Evolutionary conservation across 345 rosid species (phyloP).

Genomic region (Abelmoschus esculentus): DNA sequence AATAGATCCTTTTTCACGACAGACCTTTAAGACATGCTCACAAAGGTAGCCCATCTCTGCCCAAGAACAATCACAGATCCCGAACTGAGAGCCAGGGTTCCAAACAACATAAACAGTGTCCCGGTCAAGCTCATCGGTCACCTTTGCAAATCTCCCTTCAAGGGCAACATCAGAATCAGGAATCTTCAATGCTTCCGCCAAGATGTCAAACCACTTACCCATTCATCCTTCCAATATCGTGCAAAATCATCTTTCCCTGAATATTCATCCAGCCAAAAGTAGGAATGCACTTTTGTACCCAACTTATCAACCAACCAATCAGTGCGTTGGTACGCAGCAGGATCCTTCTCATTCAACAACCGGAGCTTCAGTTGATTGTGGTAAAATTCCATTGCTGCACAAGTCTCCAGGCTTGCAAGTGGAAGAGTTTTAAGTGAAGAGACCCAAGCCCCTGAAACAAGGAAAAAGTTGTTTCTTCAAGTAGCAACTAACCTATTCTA

Average conservation of each 20-base stretch:
- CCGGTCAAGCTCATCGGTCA: conserved; percentile 45
- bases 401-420: conserved; percentile 74
- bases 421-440: conserved; percentile 55
- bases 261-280: conserved; percentile 94
- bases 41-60: conserved; percentile 79
- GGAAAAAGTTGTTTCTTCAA: not conserved
- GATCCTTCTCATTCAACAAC: conserved; percentile 61
- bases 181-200: conserved; percentile 70
- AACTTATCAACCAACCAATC: conserved; percentile 96
- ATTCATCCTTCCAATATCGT: conserved; percentile 81
- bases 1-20: conserved; percentile 29
- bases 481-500: conserved; percentile 46
- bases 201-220: conserved; percentile 79
- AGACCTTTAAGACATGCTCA: conserved; percentile 56
- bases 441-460: conserved; percentile 57
- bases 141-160: conserved; percentile 50
- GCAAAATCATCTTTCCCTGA: conserved; percentile 69
- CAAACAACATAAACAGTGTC: conserved; percentile 49
- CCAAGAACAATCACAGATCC: conserved; percentile 72
- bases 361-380: conserved; percentile 77
- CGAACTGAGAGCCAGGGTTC: conserved; percentile 78
- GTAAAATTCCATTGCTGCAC: conserved; percentile 87
- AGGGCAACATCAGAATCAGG: conserved; percentile 55
- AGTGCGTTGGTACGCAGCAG: conserved; percentile 56
- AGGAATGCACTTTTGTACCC: conserved; percentile 84